Base-by-base conservation (phyloP, 1,284 basidiomycete species). In the Ustilago crameri region DNA sequence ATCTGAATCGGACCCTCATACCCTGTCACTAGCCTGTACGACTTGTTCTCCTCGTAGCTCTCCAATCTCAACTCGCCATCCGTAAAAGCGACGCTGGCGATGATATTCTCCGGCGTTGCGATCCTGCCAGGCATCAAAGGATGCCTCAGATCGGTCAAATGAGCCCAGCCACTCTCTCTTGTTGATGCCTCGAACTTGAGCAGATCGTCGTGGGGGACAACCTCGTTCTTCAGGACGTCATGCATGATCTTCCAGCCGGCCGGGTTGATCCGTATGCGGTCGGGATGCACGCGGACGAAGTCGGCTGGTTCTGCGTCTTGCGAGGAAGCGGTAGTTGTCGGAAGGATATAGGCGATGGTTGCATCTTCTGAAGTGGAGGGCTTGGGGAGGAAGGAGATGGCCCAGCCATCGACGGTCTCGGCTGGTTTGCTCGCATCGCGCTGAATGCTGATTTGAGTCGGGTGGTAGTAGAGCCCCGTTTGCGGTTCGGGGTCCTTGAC, bases 121-220 rank as follows among this genome's bases (percentile, higher is more conserved):
- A 75, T 78, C 18, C 81, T 64, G 0, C 78, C 81, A 10, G 80
- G 81, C 74, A 77, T 80, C n/a, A 80, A 59, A 7, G 53, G 65
- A 12, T 79, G 66, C 9, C 81, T 61, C 8, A 56, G 54, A 56
- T 82, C 80, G 45, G 63, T 74, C 15, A 82, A 41, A 51, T 82
- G 81, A 23, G 77, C 77, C 75, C 76, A 82, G 3, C 81, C 81
- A 27, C 74, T 75, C 42, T 63, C 57, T 10, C 81, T 53, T 35
- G 74, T 69, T 5, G 59, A 41, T 0, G 81, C 81, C 43, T 82
- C 81, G 35, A 77, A 74, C 10, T 66, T 48, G 23, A 82, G 61
- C 43, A 73, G 46, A 12, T 73, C 74, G 47, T 82, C 81, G 27
- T 76, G 34, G 8, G 72, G 57, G 1, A 79, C 74, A 8, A 73